Evolutionary conservation across 2,329 filamentous ascomycete genomes (phyloP), one percentile per base, ranked within the genome.

Genomic region (Cordyceps sp.): DNA sequence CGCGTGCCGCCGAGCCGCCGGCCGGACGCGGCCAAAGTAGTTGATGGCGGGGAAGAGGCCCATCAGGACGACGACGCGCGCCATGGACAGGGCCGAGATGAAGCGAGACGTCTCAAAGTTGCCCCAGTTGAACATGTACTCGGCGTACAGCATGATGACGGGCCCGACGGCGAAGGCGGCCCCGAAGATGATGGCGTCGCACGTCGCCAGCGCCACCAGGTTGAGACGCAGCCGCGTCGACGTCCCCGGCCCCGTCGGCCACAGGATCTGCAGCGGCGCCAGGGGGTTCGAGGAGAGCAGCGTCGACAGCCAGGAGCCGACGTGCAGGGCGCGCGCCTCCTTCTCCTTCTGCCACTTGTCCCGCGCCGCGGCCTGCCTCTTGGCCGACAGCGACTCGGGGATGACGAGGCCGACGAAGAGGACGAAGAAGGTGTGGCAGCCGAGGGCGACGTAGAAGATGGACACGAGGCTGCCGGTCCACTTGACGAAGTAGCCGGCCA

Each of bases 141-240:
- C 77, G 17, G 74, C 74, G 55, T 96, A 98, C 33, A 93, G 69
- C 34, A 96, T 66, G 15, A 90, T 64, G 23, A 94, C 75, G n/a
- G 77, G 73, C 38, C 83, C 74, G 0, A 75, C 70, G 30, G 86
- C 83, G 66, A 94, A 81, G 7, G 78, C 75, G 0, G 85, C 69
- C 16, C 83, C 79, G 38, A 94, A 78, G 41, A 92, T 69, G 39
- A 83, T 73, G 18, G 78, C 81, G 48, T 96, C 90, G 34, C 86
- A 75, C 6, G 74, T 61, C 3, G 85, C 80, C 8, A 98, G 65
- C 0, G 88, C 57, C 4, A 93, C 50, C n/a, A 98, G 60, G 47
- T 98, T 98, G 33, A 76, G 65, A 13, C 85, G 75, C 20, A 93
- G 57, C 1, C 65, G 42, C 55, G 23, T 59, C 41, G 45, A 66